Base-by-base conservation (phyloP, 2,329 filamentous ascomycete genomes). In the Didymella arachidicola region DNA sequence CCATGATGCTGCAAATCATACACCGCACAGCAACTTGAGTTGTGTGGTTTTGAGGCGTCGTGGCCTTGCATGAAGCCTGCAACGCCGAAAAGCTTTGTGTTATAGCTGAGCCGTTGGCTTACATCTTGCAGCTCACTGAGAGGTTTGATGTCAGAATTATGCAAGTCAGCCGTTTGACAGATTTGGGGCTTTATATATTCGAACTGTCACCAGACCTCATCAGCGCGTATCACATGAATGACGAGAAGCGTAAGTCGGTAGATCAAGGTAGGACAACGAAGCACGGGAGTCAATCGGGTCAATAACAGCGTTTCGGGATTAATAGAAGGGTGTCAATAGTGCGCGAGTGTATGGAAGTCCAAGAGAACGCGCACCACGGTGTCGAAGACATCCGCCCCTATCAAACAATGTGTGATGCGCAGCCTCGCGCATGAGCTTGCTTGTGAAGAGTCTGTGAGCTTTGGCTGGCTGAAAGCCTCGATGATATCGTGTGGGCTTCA, bases 41-140 rank as follows among this genome's bases (percentile, higher is more conserved):
- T n/a, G 18, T 29, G 3, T 54, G 26, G 36, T 36, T 36, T 42
- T 34, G 36, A 11, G 29, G 4, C 30, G 53, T 50, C 46, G 53
- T 39, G 47, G 27, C 47, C 53, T 51, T 46, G 53, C 46, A 50
- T 50, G 16, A 27, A 18, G 46, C 7, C 3, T 16, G 12, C 19
- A 22, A 8, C 41, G 19, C 54, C 54, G 42, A 51, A 47, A 47
- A 38, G 46, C 53, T 57, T 57, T 57, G 30, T 38, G 12, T 14
- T 10, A 18, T 12, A 39, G 53, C 46, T 56, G 53, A 41, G 25
- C 45, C 25, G 39, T 56, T 56, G 53, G 53, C 53, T 50, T 49
- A 56, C 53, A 27, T 19, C 4, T 11, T 18, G 18, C 19, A 25
- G 30, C 38, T 25, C 44, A 25, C 19, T 12, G 16, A 19, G 10